Conservation (phyloP, 2,329 filamentous ascomycete genomes). For the Shiraia bambusicola region DNA sequence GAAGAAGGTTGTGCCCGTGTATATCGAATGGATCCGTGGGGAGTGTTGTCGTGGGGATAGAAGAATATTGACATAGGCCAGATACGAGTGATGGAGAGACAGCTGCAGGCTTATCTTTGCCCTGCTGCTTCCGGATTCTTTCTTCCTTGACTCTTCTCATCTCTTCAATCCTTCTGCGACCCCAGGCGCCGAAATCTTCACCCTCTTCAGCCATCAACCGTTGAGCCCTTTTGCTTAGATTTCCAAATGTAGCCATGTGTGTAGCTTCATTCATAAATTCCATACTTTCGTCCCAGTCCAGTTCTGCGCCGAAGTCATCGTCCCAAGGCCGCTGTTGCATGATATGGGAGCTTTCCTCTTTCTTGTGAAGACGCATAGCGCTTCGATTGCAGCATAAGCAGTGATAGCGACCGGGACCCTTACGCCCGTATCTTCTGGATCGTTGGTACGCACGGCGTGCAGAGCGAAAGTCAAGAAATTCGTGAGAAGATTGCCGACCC, state of each 20-base stretch:
- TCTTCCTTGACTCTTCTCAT: conserved; percentile 11
- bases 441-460: conserved; percentile 6
- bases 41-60: conserved; percentile 6
- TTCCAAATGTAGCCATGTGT: neutral
- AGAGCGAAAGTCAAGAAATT: conserved; percentile 13
- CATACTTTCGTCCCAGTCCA: neutral
- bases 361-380: neutral
- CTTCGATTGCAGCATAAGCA: neutral
- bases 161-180: conserved; percentile 9
- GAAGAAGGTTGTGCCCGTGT: conserved; percentile 2
- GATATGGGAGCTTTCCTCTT: neutral
- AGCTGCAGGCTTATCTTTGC: neutral
- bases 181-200: conserved; percentile 12
- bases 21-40: conserved; percentile 4
- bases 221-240: neutral
- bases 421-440: neutral
- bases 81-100: neutral
- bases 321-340: neutral
- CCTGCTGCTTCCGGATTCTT: conserved; percentile 1
- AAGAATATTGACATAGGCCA: neutral
- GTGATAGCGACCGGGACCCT: neutral
- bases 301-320: neutral
- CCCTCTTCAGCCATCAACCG: conserved; percentile 1
- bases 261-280: neutral
- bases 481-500: conserved; percentile 2